Percentiles rank a stretch among this genome's conserved stretches.
Conservation (phyloP, 2,329 filamentous ascomycete species). For the Fusarium abutilonis region DNA sequence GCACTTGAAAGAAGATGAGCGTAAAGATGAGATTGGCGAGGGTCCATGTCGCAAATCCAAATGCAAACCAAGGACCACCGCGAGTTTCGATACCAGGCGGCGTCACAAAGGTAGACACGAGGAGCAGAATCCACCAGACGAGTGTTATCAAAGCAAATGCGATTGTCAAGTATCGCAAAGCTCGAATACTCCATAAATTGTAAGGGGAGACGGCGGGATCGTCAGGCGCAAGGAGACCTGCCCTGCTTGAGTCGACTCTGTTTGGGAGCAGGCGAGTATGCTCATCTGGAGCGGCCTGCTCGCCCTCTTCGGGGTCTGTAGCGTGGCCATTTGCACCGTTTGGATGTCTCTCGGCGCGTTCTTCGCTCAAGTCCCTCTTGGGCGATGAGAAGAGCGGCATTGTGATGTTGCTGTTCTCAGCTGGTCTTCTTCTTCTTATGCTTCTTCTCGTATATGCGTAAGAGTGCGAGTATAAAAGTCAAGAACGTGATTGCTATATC, state of each 20-base stretch:
- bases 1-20: conserved; percentile 87
- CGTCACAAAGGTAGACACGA: conserved; percentile 92
- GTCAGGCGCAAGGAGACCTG: conserved; percentile 52
- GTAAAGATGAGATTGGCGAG: conserved; percentile 78
- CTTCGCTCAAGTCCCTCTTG: conserved; percentile 40
- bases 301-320: conserved; percentile 37
- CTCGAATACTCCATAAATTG: conserved; percentile 91
- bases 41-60: conserved; percentile 83
- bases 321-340: conserved; percentile 26
- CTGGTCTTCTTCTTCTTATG: neutral
- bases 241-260: conserved; percentile 62
- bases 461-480: neutral
- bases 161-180: conserved; percentile 80
- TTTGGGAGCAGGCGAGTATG: conserved; percentile 75
- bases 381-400: conserved; percentile 51
- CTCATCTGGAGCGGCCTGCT: conserved; percentile 56
- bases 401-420: no score
- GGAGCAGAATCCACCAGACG: conserved; percentile 89
- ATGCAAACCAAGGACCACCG: conserved; percentile 92
- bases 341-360: conserved; percentile 19
- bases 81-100: conserved; percentile 86
- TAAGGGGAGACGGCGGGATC: conserved; percentile 79
- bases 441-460: neutral
- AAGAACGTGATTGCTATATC: neutral
- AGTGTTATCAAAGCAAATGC: conserved; percentile 79